Evolutionary conservation across 768 basidiomycete genomes (phyloP).

Genomic region (Termitomyces sp.): DNA sequence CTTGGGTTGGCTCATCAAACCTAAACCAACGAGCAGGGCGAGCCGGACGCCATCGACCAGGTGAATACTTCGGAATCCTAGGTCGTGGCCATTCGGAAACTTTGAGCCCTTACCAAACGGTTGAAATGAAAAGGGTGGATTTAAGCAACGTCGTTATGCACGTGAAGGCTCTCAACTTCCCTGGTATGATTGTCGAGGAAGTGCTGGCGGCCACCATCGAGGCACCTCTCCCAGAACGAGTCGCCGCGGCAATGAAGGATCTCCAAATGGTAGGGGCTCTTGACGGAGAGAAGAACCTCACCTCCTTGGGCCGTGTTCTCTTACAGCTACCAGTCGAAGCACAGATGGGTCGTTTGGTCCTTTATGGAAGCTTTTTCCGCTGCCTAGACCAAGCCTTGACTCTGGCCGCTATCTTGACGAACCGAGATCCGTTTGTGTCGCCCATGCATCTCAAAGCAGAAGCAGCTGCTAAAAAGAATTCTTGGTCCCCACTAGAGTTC

Average conservation of each 20-base stretch:
- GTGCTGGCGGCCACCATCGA: constrained; percentile 85
- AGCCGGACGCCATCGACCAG: constrained; percentile 86
- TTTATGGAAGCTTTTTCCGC: constrained; percentile 90
- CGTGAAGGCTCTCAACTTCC: constrained; percentile 89
- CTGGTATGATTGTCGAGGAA: constrained; percentile 81
- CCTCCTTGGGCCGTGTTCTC: constrained; percentile 84
- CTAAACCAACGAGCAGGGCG: constrained; percentile 89
- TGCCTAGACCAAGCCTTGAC: constrained; percentile 87
- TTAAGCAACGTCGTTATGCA: constrained; percentile 94
- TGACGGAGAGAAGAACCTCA: constrained; percentile 70
- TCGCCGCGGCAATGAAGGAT: constrained; percentile 73
- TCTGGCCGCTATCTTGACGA: constrained; percentile 86
- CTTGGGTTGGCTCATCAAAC: constrained; percentile 90
- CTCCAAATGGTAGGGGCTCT: constrained; percentile 87
- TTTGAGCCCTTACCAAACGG: constrained; percentile 79
- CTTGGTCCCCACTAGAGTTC: constrained; percentile 78
- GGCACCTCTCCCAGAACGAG: constrained; percentile 75
- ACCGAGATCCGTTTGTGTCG: constrained; percentile 87
- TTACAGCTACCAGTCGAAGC: constrained; percentile 88
- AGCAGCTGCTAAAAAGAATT: constrained; percentile 68
- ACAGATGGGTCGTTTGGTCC: constrained; percentile 83
- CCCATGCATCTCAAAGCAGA: constrained; percentile 74
- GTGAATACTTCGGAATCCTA: constrained; percentile 88
- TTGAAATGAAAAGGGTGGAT: constrained; percentile 93
- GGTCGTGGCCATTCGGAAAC: constrained; percentile 54